Evolutionary conservation across 2,329 filamentous ascomycete genomes (phyloP), one percentile per base, ranked within the genome.

Genomic region (Anisogramma anomala): DNA sequence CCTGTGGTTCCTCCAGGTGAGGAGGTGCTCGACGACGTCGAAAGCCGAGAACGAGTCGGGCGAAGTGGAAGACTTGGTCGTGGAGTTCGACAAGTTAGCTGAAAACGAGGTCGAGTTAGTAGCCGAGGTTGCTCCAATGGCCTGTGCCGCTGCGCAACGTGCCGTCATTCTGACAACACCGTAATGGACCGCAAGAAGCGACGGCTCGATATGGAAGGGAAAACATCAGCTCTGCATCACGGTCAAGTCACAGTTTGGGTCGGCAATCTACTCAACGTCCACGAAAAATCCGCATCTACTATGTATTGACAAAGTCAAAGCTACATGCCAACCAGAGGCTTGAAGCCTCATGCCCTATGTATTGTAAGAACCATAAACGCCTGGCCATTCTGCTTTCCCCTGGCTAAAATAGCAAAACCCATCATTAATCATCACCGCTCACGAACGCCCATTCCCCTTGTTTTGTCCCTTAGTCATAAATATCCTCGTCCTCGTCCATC

Each of bases 401-500:
- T 7, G 15, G 15, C 14, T 15, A 8, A 4, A 32, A 32, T 32
- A 5, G 17, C 30, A 32, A 18, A 32, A 32, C 30, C 18, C 30
- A 40, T 33, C n/a, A 6, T 23, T 25, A 18, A 20, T 10, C 22
- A n/a, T n/a, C n/a, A n/a, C n/a, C n/a, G n/a, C n/a, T n/a, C n/a
- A n/a, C n/a, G n/a, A n/a, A n/a, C n/a, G n/a, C n/a, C n/a, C n/a
- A 27, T 26, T 32, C 30, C 26, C 15, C 9, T 18, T 15, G 1
- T 10, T 15, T 28, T 15, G 2, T 18, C 14, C 2, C 28, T 43
- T 33, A 48, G 11, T 48, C 46, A 30, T 48, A 48, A 20, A 48
- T 48, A 19, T 78, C 74, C 54, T 77, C 69, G 35, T 79, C 76
- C 69, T 79, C 71, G 13, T 69, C 64, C 36, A 68, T 66, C 48